Percentiles rank a stretch among this genome's conserved stretches.
Evolutionary conservation across 2,329 filamentous ascomycete species (phyloP).

Genomic region (Diaporthe ampelina): DNA sequence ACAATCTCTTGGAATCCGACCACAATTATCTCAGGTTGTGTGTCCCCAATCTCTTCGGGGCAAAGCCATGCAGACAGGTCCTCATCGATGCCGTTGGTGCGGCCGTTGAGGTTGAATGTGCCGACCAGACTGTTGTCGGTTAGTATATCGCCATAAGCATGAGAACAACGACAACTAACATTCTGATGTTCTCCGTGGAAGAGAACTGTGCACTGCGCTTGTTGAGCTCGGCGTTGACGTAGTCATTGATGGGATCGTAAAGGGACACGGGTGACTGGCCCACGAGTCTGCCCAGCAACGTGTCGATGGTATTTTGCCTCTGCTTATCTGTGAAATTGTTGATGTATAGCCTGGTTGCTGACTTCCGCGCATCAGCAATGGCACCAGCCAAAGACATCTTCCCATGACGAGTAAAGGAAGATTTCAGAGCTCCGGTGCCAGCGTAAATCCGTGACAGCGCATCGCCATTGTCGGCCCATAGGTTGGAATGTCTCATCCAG

Average conservation of each 20-base stretch:
- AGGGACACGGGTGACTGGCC: conserved; percentile 87
- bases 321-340: conserved; percentile 98
- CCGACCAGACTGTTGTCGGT: conserved; percentile 70
- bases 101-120: conserved; percentile 96
- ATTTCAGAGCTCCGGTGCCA: conserved; percentile 94
- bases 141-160: conserved; percentile 41
- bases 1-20: conserved; percentile 99
- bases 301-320: conserved; percentile 93
- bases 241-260: conserved; percentile 95
- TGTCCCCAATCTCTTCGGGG: conserved; percentile 68
- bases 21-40: conserved; percentile 86
- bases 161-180: conserved; percentile 64
- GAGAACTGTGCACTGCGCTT: conserved; percentile 81
- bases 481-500: conserved; percentile 89
- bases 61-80: conserved; percentile 91
- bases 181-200: conserved; percentile 78
- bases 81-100: conserved; percentile 80
- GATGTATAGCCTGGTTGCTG: conserved; percentile 92
- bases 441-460: conserved; percentile 95
- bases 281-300: conserved; percentile 87
- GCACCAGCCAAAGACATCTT: conserved; percentile 97
- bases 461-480: conserved; percentile 99
- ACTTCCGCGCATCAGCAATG: conserved; percentile 95
- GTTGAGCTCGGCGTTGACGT: conserved; percentile 81
- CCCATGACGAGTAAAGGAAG: conserved; percentile 92